Conservation (phyloP, 495 filamentous ascomycete genomes). For the Collariella sp. region DNA sequence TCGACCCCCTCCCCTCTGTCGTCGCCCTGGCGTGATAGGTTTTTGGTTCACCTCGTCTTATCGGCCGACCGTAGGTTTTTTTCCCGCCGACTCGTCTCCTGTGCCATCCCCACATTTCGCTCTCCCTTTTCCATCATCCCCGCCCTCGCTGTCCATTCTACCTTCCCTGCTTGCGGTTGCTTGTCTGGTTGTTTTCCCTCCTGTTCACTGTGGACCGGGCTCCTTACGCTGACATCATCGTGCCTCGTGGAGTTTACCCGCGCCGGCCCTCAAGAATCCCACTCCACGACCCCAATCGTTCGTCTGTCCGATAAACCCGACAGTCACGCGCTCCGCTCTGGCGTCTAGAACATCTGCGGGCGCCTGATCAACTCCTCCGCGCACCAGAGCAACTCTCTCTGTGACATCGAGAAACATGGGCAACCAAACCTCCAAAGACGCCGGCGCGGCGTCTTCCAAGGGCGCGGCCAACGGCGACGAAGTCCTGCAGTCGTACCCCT, state of each 20-base stretch:
- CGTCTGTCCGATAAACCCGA: constrained; percentile 13
- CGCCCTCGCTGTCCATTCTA: neutral
- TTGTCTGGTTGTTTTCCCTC: neutral
- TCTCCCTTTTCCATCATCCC: neutral
- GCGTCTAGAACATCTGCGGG: constrained; percentile 6
- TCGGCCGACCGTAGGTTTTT: constrained; percentile 13
- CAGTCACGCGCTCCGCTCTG: constrained; percentile 4
- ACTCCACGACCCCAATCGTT: constrained; percentile 1
- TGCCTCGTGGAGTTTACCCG: neutral
- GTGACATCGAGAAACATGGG: constrained; percentile 57
- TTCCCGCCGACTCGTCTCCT: neutral
- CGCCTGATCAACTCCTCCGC: constrained; percentile 9
- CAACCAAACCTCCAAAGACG: constrained; percentile 80
- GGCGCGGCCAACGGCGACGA: constrained; percentile 29
- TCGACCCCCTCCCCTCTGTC: neutral
- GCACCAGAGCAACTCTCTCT: constrained; percentile 20
- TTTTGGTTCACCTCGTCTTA: constrained; percentile 11
- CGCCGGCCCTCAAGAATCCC: neutral
- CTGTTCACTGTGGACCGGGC: constrained; percentile 1
- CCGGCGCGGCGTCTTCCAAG: constrained; percentile 37
- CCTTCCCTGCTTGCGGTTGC: neutral
- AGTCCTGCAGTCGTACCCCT: constrained; percentile 68
- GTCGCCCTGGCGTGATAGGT: constrained; percentile 15
- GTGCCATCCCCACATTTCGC: constrained; percentile 13
- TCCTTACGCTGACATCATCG: constrained; percentile 25